Conservation (phyloP, 2,329 filamentous ascomycete species). For the Sporothrix euskadiensis region DNA sequence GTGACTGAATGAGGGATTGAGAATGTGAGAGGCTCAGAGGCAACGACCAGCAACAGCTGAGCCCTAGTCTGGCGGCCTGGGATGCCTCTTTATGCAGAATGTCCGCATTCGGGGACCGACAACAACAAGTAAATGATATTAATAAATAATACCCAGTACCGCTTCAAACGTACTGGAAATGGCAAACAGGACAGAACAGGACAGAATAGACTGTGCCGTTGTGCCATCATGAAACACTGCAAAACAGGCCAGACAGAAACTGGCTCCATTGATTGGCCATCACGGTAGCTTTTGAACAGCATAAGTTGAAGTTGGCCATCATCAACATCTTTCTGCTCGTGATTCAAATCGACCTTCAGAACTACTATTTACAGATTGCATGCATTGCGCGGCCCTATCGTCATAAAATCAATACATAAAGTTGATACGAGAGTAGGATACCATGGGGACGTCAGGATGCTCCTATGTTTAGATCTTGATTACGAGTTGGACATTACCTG, state of each 20-base stretch:
- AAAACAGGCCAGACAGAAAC: conserved; percentile 5
- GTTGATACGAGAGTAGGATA: background rate
- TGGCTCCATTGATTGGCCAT: background rate
- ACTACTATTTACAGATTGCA: background rate
- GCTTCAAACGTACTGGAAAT: background rate
- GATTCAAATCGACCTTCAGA: background rate
- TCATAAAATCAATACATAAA: background rate
- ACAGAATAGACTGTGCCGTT: background rate
- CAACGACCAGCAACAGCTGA: background rate
- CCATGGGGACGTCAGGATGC: background rate
- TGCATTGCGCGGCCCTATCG: background rate
- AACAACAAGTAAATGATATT: background rate
- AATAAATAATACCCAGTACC: background rate
- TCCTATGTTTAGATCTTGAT: background rate
- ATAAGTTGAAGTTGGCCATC: background rate
- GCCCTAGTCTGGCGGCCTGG: background rate
- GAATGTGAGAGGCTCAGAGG: background rate
- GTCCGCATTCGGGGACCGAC: background rate
- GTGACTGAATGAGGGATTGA: background rate
- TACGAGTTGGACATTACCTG: background rate
- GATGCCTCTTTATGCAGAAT: conserved; percentile 1
- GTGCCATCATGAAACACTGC: background rate
- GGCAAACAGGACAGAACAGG: background rate
- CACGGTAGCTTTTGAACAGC: too few species aligned
- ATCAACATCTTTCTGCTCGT: background rate